Evolutionary conservation across 306 rosid genomes (phyloP).

Genomic region (Alnus rubra): DNA sequence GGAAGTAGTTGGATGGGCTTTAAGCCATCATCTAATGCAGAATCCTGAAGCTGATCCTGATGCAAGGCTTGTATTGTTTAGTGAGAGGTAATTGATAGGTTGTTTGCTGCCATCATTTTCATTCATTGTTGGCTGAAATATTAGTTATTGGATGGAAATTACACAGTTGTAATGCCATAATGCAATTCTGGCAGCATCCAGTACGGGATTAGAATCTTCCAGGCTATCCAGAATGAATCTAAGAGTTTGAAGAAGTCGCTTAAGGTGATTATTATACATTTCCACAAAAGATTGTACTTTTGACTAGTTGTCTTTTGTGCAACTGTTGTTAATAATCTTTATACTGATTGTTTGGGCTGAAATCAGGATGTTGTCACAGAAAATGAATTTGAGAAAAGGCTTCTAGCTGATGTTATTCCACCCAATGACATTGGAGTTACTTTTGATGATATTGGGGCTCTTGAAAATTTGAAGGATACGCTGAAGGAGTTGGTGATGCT

Average conservation of each 20-base stretch:
- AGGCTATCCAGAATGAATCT: conserved; percentile 85
- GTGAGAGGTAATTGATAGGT: conserved; percentile 65
- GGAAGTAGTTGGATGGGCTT: conserved; percentile 97
- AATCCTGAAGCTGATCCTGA: conserved; percentile 74
- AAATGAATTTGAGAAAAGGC: conserved; percentile 99
- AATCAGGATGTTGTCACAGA: conserved; percentile 94
- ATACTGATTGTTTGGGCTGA: conserved; percentile 31
- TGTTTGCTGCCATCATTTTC: conserved; percentile 17
- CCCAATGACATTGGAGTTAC: conserved; percentile 98
- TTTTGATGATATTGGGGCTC: conserved; percentile 99
- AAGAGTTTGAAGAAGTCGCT: conserved; percentile 95
- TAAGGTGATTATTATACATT: conserved; percentile 60
- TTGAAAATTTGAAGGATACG: conserved; percentile 97
- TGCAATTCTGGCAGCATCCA: conserved; percentile 77
- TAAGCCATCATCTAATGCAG: conserved; percentile 93
- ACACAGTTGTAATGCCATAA: conserved; percentile 43
- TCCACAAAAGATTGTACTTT: conserved; percentile 28
- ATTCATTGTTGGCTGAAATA: conserved; percentile 33
- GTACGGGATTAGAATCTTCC: conserved; percentile 83
- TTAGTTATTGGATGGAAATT: conserved; percentile 32
- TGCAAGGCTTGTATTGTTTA: conserved; percentile 67
- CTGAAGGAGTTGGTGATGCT: conserved; percentile 99
- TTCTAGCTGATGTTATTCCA: conserved; percentile 93
- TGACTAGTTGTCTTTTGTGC: conserved; percentile 11
- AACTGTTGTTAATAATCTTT: conserved; percentile 28